Percentiles rank a stretch among this genome's conserved stretches.
Conservation (phyloP, 257 asterid genomes). For the Nicotiana undulata region DNA sequence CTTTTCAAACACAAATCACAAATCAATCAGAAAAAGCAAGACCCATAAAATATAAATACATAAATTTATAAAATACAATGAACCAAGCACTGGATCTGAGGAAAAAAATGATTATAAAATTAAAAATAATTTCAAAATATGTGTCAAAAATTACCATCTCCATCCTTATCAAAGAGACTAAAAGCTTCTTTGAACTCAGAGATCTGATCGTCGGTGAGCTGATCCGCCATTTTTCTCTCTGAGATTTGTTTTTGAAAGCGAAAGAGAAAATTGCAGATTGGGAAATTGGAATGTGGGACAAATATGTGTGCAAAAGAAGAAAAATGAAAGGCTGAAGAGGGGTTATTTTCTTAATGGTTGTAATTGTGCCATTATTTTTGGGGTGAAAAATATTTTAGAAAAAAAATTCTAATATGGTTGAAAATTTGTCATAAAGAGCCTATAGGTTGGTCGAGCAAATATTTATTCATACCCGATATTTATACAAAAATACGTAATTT, state of each 20-base stretch:
- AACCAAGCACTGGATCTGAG: not conserved
- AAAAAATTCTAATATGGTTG: too few species aligned
- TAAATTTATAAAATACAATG: not conserved
- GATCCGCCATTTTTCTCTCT: slow-evolving; percentile 3
- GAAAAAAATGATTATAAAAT: not conserved
- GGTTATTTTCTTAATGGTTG: not conserved
- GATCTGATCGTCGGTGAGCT: slow-evolving; percentile 7
- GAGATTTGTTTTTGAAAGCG: not conserved
- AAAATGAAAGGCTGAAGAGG: not conserved
- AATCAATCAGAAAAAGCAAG: not conserved
- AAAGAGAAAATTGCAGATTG: not conserved
- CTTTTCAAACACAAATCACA: not conserved
- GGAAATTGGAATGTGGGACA: not conserved
- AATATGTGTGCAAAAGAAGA: not conserved
- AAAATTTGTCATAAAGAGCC: too few species aligned
- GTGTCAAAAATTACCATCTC: not conserved
- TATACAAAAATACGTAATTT: too few species aligned
- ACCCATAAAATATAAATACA: not conserved
- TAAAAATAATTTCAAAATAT: not conserved
- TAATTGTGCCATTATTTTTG: not conserved
- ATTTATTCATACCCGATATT: too few species aligned
- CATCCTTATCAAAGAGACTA: slow-evolving; percentile 1
- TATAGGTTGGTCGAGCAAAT: too few species aligned
- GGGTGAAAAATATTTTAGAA: not conserved
- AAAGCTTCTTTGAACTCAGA: slow-evolving; percentile 7